Conservation (phyloP, 2,329 filamentous ascomycete genomes). For the Coniochaeta sp. region DNA sequence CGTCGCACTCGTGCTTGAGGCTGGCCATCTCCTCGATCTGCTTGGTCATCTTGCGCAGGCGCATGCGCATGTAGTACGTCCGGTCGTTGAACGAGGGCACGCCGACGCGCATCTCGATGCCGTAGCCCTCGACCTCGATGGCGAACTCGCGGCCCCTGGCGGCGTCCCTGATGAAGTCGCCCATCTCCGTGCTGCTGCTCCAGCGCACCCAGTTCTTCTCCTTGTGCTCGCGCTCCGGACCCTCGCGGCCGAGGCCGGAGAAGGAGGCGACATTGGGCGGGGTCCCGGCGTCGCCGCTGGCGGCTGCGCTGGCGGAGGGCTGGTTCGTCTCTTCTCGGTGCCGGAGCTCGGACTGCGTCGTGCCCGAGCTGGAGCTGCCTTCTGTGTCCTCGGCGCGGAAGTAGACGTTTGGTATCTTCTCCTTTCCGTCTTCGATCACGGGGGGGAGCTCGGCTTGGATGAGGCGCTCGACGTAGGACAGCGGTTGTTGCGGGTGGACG, state of each 20-base stretch:
- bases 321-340: constrained; percentile 16
- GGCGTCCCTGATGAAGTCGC: constrained; percentile 89
- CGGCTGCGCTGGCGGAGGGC: neutral
- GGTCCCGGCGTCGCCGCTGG: constrained; percentile 10
- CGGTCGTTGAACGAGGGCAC: constrained; percentile 85
- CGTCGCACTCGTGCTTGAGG: constrained; percentile 76
- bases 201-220: constrained; percentile 71
- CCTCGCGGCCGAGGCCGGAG: constrained; percentile 60
- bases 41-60: constrained; percentile 62
- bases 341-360: constrained; percentile 21
- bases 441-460: constrained; percentile 81
- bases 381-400: constrained; percentile 75
- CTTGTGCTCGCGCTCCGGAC: constrained; percentile 29
- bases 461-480: constrained; percentile 82
- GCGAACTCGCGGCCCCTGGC: constrained; percentile 78
- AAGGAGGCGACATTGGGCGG: constrained; percentile 54
- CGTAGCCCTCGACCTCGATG: constrained; percentile 67
- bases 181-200: constrained; percentile 83
- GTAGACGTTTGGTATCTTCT: constrained; percentile 64
- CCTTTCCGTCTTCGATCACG: constrained; percentile 54
- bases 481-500: constrained; percentile 81
- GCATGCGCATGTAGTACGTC: constrained; percentile 79
- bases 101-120: constrained; percentile 61
- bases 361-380: constrained; percentile 41
- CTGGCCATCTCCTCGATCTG: constrained; percentile 62